Evolutionary conservation across 352 stramenopile species (phyloP), one percentile per base, ranked within the genome.

Genomic region (Lagenidium sp.): DNA sequence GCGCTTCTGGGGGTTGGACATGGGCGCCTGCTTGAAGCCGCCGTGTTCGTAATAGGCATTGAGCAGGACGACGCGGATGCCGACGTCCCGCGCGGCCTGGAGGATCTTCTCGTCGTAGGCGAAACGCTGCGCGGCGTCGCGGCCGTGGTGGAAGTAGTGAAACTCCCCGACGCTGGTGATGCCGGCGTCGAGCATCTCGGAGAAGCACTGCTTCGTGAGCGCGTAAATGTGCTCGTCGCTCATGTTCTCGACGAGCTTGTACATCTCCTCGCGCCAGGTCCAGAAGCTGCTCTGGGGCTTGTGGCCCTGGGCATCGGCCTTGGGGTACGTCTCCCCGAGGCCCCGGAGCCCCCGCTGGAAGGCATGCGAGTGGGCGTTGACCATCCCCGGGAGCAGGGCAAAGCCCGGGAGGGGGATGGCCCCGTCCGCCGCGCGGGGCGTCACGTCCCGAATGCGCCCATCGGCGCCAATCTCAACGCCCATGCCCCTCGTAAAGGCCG

Each of bases 251-350:
- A 85, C 76, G 29, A 88, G 68, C 53, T 76, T 75, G 70, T 88
- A 88, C 76, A 88, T 88, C 53, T 88, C 76, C 37, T 88, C 69
- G 15, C 76, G 68, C 76, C 76, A 88, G 30, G 76, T 88, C 76
- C 76, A 88, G 50, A 88, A 88, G 44, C 69, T 84, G 59, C 68
- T 82, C 28, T 61, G 45, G 23, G 39, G 32, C 36, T 28, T 39
- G 30, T 45, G 36, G 5, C 35, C 43, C 6, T 16, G 16, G 6
- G 47, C 44, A 36, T 47, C 43, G 15, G 37, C 44, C 47, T 80
- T 80, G 7, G 71, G 59, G 47, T 88, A 85, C 54, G 66, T 80
- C 64, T 88, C 76, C 21, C 76, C 76, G n/a, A 85, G 70, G 0
- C 76, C 72, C 15, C 76, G 70, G 44, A 85, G 56, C 2, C 70